These are phyloP conservation scores for Blastobotrys niveus DNA, from an alignment of 1,139 yeast species.

Conservation along the genomic window DNA sequence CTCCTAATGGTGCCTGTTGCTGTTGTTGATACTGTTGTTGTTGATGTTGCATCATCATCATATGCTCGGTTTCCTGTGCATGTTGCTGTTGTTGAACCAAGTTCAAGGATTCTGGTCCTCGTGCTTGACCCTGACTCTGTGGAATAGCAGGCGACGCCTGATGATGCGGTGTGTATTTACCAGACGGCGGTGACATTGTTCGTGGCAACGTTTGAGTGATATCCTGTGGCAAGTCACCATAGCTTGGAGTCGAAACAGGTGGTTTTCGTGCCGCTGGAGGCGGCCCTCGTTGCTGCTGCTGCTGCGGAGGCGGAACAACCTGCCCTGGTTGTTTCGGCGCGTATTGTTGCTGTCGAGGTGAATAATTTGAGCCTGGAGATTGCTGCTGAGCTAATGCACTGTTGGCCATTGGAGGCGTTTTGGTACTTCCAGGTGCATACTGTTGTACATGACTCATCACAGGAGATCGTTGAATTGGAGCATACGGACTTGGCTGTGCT, in stretches of 20 bases:
- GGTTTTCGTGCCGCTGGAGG: background rate
- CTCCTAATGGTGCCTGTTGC: background rate
- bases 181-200: too few species aligned
- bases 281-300: background rate
- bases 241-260: slow-evolving; percentile 6
- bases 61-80: background rate
- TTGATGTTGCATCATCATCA: slow-evolving; percentile 6
- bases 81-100: slow-evolving; percentile 6
- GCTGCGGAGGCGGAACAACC: slow-evolving; percentile 12
- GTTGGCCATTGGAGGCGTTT: too few species aligned
- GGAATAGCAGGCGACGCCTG: slow-evolving; percentile 9
- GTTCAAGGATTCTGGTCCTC: slow-evolving; percentile 12
- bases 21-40: background rate
- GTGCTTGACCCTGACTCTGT: slow-evolving; percentile 7
- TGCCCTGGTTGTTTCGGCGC: slow-evolving; percentile 2
- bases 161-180: too few species aligned
- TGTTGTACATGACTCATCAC: slow-evolving; percentile 13
- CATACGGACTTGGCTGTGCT: slow-evolving; percentile 14
- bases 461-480: slow-evolving; percentile 12
- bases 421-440: slow-evolving; percentile 16
- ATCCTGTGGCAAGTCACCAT: slow-evolving; percentile 13
- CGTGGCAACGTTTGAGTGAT: slow-evolving; percentile 1
- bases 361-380: slow-evolving; percentile 11
- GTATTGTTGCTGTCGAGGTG: slow-evolving; percentile 3
- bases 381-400: too few species aligned